phyloP scores from a whole-genome alignment of 352 stramenopile genomes.

The Phytophthora ohioensis region DNA sequence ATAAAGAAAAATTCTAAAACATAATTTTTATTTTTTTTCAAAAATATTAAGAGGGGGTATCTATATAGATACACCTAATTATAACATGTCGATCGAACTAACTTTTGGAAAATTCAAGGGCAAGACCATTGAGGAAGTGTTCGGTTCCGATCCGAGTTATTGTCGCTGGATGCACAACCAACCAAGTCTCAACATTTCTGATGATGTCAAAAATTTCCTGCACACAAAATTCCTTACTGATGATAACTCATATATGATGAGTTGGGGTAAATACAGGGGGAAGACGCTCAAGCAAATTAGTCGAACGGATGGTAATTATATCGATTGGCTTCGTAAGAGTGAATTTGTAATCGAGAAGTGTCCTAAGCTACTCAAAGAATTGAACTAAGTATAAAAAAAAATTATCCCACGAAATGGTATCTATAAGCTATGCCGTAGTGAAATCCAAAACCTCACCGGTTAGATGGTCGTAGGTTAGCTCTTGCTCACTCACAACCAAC shows the following conservation, averaged over 20 bases:
- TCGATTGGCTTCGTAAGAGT: not conserved
- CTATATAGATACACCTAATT: too few species aligned
- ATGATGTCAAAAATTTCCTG: conserved; percentile 32
- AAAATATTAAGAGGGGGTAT: too few species aligned
- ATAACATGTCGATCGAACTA: too few species aligned
- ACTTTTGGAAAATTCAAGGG: too few species aligned
- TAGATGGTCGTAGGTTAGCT: not conserved
- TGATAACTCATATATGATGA: conserved; percentile 34
- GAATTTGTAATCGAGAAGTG: conserved; percentile 24
- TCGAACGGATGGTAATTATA: conserved; percentile 3
- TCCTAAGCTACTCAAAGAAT: not conserved
- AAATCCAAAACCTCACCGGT: not conserved
- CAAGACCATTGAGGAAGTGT: too few species aligned
- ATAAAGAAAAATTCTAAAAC: too few species aligned
- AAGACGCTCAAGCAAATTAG: conserved; percentile 29
- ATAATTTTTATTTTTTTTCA: too few species aligned
- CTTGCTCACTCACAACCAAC: not conserved
- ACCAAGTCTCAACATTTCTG: conserved; percentile 20
- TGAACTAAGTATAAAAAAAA: too few species aligned
- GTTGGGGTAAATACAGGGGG: conserved; percentile 27
- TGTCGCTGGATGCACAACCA: conserved; percentile 24
- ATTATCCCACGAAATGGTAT: too few species aligned
- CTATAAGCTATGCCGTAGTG: not conserved
- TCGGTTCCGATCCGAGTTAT: not conserved
- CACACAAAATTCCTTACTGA: conserved; percentile 19